A percentile compares a stretch with the other conserved stretches of the same genome.
Conservation (phyloP, 306 rosid genomes). For the Ammopiptanthus mongolicus region DNA sequence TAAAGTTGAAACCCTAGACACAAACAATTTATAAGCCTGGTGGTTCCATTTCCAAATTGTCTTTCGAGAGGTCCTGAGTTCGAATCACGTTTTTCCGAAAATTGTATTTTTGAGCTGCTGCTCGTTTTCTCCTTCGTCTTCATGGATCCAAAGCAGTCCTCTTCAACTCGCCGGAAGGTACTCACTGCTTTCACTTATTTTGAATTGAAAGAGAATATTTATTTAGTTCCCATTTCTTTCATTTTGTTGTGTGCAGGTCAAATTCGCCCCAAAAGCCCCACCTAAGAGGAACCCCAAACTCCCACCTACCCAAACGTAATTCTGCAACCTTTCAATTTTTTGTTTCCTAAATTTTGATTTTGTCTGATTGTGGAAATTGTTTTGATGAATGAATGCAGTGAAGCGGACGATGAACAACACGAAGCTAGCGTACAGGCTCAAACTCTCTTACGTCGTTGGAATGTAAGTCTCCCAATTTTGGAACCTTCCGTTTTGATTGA, state of each 20-base stretch:
- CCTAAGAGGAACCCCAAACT: slow-evolving; percentile 30
- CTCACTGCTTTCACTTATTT: neutral
- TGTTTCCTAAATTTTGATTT: neutral
- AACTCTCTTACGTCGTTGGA: slow-evolving; percentile 38
- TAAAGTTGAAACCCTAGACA: neutral
- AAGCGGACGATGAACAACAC: slow-evolving; percentile 29
- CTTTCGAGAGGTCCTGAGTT: neutral
- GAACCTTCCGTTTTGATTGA: neutral
- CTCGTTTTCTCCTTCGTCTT: neutral
- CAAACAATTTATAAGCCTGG: neutral
- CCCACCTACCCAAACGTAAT: slow-evolving; percentile 30
- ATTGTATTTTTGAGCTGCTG: neutral
- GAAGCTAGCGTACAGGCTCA: slow-evolving; percentile 27
- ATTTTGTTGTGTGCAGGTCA: slow-evolving; percentile 27
- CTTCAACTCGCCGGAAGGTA: slow-evolving; percentile 36
- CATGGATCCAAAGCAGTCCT: slow-evolving; percentile 29
- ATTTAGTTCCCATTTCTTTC: no score
- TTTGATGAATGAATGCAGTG: slow-evolving; percentile 37
- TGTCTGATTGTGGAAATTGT: neutral
- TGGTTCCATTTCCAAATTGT: rapidly evolving
- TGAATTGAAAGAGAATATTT: neutral
- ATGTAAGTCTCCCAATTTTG: slow-evolving; percentile 26
- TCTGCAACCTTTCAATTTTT: neutral
- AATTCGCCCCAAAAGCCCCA: slow-evolving; percentile 47
- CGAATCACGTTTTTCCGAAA: neutral